Conservation (phyloP, 306 rosid genomes). For the Ormosia emarginata region DNA sequence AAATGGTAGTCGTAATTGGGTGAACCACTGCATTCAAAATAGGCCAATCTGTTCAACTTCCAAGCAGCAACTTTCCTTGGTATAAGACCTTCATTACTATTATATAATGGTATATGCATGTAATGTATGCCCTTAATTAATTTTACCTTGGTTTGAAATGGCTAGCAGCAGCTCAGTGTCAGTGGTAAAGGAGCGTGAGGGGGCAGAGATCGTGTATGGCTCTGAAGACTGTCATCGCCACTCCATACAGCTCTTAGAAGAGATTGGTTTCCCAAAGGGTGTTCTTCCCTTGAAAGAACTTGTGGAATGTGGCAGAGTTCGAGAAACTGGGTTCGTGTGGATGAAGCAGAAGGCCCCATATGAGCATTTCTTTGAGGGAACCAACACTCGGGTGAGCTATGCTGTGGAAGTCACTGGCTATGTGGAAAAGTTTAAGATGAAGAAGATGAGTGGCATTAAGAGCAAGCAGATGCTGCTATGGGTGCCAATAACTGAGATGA, state of each 20-base stretch:
- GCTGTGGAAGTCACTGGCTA: constrained; percentile 70
- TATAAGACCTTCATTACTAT: neutral
- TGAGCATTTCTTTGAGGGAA: constrained; percentile 59
- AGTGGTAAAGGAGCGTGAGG: constrained; percentile 41
- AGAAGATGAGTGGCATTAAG: constrained; percentile 79
- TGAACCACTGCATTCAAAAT: constrained; percentile 28
- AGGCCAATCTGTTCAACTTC: constrained; percentile 33
- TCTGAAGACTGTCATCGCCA: constrained; percentile 47
- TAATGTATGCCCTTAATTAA: neutral
- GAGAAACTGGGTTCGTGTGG: constrained; percentile 84
- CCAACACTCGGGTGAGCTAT: constrained; percentile 56
- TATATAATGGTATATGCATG: neutral
- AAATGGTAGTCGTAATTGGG: constrained; percentile 19
- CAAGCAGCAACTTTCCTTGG: constrained; percentile 11
- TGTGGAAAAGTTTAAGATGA: constrained; percentile 73
- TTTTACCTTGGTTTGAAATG: neutral
- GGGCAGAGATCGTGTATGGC: constrained; percentile 68
- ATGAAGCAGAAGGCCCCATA: constrained; percentile 65
- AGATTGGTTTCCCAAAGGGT: constrained; percentile 71
- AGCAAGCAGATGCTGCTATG: constrained; percentile 69
- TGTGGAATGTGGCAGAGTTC: constrained; percentile 74
- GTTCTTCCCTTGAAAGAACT: constrained; percentile 69
- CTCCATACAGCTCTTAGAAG: constrained; percentile 56
- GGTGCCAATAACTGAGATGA: constrained; percentile 74
- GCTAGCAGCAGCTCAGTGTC: constrained; percentile 1